Evolutionary conservation across 495 filamentous ascomycete genomes (phyloP).

Genomic region (Friedmanniomyces simplex): DNA sequence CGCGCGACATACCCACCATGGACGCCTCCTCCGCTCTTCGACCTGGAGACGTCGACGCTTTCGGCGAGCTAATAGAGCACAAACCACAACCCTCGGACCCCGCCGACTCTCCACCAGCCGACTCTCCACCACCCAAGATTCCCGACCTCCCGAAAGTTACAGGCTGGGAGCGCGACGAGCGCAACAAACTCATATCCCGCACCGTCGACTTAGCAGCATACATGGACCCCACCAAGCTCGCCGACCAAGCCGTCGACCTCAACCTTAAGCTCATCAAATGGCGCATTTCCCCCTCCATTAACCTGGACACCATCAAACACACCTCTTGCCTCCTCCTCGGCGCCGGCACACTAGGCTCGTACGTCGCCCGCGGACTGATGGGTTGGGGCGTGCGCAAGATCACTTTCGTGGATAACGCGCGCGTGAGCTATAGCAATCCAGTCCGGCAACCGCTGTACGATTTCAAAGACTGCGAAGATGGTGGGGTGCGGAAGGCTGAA

Average conservation of each 20-base stretch:
- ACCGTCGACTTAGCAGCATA: conserved; percentile 75
- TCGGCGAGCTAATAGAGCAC: conserved; percentile 14
- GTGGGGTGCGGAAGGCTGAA: conserved; percentile 72
- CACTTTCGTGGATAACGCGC: conserved; percentile 91
- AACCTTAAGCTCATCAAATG: conserved; percentile 98
- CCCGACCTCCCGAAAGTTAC: conserved; percentile 70
- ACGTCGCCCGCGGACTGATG: conserved; percentile 81
- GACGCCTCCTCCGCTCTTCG: conserved; percentile 3
- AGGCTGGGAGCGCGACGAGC: conserved; percentile 82
- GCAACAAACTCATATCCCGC: conserved; percentile 63
- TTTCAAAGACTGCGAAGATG: conserved; percentile 78
- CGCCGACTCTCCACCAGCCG: conserved; percentile 13
- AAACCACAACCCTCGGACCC: conserved; percentile 12
- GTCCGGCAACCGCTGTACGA: conserved; percentile 88
- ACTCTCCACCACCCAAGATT: conserved; percentile 18
- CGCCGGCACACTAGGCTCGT: conserved; percentile 86
- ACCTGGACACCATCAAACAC: conserved; percentile 80
- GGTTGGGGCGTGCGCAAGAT: conserved; percentile 97
- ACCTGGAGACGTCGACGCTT: conserved; percentile 15
- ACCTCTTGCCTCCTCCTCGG: conserved; percentile 92
- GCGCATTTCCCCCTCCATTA: conserved; percentile 78
- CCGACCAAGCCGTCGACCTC: conserved; percentile 92
- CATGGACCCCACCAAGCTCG: conserved; percentile 77
- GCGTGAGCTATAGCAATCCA: conserved; percentile 93
- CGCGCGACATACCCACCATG: conserved; percentile 13